Evolutionary conservation across 192 early-diverging fungal species (phyloP).

Genomic region (Podila verticillata): DNA sequence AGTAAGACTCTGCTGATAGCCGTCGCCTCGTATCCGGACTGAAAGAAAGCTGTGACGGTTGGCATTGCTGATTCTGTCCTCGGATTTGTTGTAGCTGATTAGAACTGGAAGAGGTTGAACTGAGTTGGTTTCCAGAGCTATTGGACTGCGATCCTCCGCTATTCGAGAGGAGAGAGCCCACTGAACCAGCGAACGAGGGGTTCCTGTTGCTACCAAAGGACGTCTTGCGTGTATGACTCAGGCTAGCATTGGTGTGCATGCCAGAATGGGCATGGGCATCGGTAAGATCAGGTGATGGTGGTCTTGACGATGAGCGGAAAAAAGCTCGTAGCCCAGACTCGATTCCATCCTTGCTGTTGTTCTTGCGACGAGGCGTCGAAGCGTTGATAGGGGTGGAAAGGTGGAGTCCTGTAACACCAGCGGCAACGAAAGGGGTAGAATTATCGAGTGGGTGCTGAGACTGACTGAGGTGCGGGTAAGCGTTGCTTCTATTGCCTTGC

Average conservation of each 20-base stretch:
- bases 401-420: background rate
- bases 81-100: background rate
- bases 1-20: background rate
- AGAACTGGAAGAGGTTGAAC: background rate
- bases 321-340: conserved; percentile 38
- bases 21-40: background rate
- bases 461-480: background rate
- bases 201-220: conserved; percentile 26
- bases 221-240: conserved; percentile 32
- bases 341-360: conserved; percentile 18
- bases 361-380: background rate
- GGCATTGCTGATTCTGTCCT: background rate
- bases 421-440: too few relatives aligned
- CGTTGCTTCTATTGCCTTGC: background rate
- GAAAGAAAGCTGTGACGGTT: background rate
- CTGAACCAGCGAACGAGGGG: conserved; percentile 17
- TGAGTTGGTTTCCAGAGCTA: background rate
- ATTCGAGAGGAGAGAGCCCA: conserved; percentile 6
- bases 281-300: conserved; percentile 30
- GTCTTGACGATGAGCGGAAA: conserved; percentile 38
- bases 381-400: background rate
- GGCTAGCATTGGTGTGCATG: conserved; percentile 5
- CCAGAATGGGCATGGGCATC: background rate
- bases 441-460: background rate
- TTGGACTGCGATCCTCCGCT: background rate